Evolutionary conservation across 164 flowering plant genomes (phyloP), one percentile per base, ranked within the genome.

Genomic region (Sextonia rubra): DNA sequence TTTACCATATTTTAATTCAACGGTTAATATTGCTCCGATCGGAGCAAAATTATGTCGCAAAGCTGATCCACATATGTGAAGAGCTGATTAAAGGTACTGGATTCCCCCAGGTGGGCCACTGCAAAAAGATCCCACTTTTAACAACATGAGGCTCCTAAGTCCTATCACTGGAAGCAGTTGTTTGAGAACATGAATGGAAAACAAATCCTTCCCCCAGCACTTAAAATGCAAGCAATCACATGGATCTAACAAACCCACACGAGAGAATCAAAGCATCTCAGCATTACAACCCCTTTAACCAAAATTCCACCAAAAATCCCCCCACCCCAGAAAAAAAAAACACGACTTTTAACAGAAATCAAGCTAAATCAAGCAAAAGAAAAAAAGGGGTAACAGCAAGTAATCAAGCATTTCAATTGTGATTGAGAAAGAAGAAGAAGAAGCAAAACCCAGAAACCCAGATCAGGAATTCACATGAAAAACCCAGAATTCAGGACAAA

Each of bases 391-490:
- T 26, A 61, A 61, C 64, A 9, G 6, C 64, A 61, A 61, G 22
- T 24, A 22, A 61, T 61, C 64, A 61, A 74, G 49, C 69, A 75
- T 56, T 15, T 44, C 48, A 62, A 65, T 17, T 37, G 44, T 37
- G 44, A 37, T 47, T 32, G n/a, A 25, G 44, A 74, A 60, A 74
- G 14, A 17, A 25, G 12, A 68, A 60, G 68, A 52, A 52, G n/a
- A 15, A 52, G n/a, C 58, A 52, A 70, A 66, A n/a, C 14, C 48
- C 64, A 29, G 72, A 25, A 61, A 44, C 22, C 58, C 58, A 52
- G 17, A 52, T 52, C n/a, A 52, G n/a, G n/a, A 52, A 52, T 52
- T 52, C 58, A 52, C 58, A 52, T 47, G 29, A 72, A 68, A 32
- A 23, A 12, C 23, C 2, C 18, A 64, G 4, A 30, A n/a, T 66